Conservation (phyloP, 2,329 filamentous ascomycete species). For the Penicillium sp. region DNA sequence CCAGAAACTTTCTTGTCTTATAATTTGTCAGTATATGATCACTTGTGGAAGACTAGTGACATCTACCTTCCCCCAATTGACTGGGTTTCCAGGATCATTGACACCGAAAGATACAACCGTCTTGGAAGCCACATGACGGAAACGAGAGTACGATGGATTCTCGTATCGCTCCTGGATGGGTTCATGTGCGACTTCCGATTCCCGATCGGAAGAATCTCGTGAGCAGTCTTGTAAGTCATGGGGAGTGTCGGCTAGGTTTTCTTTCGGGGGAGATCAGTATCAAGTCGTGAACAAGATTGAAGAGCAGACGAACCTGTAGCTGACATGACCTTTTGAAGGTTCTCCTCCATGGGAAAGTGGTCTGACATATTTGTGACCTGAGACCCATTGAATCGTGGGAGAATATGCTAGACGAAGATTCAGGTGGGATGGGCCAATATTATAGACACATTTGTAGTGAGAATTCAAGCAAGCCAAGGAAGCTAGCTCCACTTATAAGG, state of each 20-base stretch:
- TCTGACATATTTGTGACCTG: slow-evolving; percentile 13
- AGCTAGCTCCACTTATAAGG: slow-evolving; percentile 11
- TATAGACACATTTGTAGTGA: slow-evolving; percentile 9
- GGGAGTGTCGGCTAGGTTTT: slow-evolving; percentile 9
- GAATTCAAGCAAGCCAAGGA: slow-evolving; percentile 3
- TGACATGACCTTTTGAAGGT: slow-evolving; percentile 18
- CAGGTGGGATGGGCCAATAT: slow-evolving; percentile 9
- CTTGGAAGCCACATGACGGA: slow-evolving; percentile 34
- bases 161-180: slow-evolving; percentile 26
- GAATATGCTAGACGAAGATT: slow-evolving; percentile 7
- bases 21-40: not conserved
- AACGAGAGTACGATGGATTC: slow-evolving; percentile 25
- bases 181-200: slow-evolving; percentile 21
- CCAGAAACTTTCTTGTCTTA: slow-evolving; percentile 27
- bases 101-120: slow-evolving; percentile 33
- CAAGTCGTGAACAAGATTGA: not conserved
- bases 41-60: not conserved
- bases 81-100: slow-evolving; percentile 32
- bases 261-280: slow-evolving; percentile 4
- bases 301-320: slow-evolving; percentile 11
- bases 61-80: slow-evolving; percentile 32
- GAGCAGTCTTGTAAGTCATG: slow-evolving; percentile 10
- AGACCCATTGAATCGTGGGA: slow-evolving; percentile 1
- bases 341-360: slow-evolving; percentile 15
- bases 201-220: slow-evolving; percentile 14